Percentiles rank a stretch among this genome's conserved stretches.
phyloP scores from a whole-genome alignment of 176 grass and related monocot species.

The Echinochloa phyllopogon region DNA sequence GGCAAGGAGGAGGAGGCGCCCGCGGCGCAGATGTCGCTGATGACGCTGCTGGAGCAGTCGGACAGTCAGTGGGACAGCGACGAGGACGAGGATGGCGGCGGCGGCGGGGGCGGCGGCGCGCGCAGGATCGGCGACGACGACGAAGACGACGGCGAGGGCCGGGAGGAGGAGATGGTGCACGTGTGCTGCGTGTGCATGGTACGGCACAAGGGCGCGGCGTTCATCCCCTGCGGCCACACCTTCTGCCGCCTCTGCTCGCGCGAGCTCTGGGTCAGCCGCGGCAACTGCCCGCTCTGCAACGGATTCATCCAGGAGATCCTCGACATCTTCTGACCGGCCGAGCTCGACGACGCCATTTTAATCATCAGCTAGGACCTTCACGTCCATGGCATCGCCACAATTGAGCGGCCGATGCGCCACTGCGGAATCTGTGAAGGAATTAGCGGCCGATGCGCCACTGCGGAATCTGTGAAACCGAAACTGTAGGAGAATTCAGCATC shows the following conservation, averaged over 20 bases:
- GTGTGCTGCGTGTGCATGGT: constrained; percentile 92
- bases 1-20: constrained; percentile 29
- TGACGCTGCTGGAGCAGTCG: constrained; percentile 75
- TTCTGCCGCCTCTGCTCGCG: constrained; percentile 85
- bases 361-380: not conserved
- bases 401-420: too few relatives aligned
- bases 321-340: constrained; percentile 61
- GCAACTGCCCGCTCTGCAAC: constrained; percentile 85
- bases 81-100: not conserved
- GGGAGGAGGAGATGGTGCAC: constrained; percentile 52
- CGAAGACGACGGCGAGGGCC: constrained; percentile 7
- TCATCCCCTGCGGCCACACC: constrained; percentile 89
- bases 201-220: constrained; percentile 77
- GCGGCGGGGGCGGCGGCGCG: not conserved
- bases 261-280: constrained; percentile 79
- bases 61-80: constrained; percentile 62
- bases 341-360: not conserved
- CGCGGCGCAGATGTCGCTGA: constrained; percentile 63
- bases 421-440: too few relatives aligned
- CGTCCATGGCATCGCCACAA: not conserved
- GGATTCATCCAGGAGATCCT: constrained; percentile 86
- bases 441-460: not conserved
- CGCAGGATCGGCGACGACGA: constrained; percentile 30
- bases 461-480: not conserved
- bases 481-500: not conserved